Percentiles rank a stretch among this genome's conserved stretches.
Evolutionary conservation across 352 stramenopile genomes (phyloP).

Genomic region (Phytopythium boreale): DNA sequence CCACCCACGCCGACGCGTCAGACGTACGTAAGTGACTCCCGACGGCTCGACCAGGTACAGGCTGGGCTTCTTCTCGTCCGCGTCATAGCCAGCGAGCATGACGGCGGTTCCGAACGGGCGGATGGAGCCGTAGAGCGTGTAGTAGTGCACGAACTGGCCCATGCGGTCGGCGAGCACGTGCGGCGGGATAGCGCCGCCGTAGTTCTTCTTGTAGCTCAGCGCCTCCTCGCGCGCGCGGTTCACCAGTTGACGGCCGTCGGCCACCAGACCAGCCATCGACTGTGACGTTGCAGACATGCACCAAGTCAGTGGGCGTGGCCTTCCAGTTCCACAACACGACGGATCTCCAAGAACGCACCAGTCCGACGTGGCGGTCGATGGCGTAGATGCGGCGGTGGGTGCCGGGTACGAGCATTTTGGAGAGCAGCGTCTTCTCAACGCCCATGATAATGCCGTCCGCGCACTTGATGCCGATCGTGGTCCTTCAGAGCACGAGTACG

Average conservation of each 20-base stretch:
- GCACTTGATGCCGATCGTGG: slow-evolving; percentile 97
- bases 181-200: slow-evolving; percentile 92
- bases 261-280: slow-evolving; percentile 94
- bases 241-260: slow-evolving; percentile 96
- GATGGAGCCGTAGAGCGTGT: slow-evolving; percentile 97
- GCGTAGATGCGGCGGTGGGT: slow-evolving; percentile 85
- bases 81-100: slow-evolving; percentile 96
- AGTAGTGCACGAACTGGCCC: slow-evolving; percentile 98
- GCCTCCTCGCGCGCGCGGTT: slow-evolving; percentile 94
- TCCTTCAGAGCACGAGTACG: slow-evolving; percentile 44
- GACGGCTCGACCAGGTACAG: slow-evolving; percentile 94
- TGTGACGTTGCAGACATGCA: slow-evolving; percentile 10
- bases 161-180: slow-evolving; percentile 93
- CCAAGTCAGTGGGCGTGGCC: not conserved
- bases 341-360: slow-evolving; percentile 41
- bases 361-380: slow-evolving; percentile 91
- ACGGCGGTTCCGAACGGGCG: slow-evolving; percentile 96
- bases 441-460: slow-evolving; percentile 97
- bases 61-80: slow-evolving; percentile 86
- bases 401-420: slow-evolving; percentile 90
- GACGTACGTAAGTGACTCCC: slow-evolving; percentile 81
- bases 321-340: not conserved
- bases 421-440: slow-evolving; percentile 95
- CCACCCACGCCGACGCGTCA: not conserved
- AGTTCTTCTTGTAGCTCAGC: slow-evolving; percentile 95